These are phyloP conservation scores for Colletotrichum kahawae DNA, from an alignment of 2,329 filamentous ascomycete species.

Conservation along the genomic window DNA sequence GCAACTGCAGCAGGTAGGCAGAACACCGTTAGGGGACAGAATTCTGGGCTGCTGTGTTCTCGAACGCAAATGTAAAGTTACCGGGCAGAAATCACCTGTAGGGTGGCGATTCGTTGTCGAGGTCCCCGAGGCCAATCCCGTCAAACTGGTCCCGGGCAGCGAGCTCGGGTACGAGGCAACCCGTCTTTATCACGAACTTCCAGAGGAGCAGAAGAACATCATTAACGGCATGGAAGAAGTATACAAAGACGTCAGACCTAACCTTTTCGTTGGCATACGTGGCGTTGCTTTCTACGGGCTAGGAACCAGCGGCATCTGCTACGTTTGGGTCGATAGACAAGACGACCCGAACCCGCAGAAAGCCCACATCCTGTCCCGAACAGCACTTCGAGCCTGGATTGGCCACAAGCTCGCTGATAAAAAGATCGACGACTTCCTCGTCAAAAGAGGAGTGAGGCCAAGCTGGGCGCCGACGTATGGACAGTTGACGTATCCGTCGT, in stretches of 20 bases:
- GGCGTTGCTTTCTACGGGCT: neutral
- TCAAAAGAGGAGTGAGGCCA: neutral
- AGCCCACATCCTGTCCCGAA: neutral
- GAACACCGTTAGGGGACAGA: neutral
- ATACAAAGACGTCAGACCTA: neutral
- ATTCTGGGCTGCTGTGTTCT: neutral
- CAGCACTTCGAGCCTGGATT: neutral
- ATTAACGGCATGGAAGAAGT: neutral
- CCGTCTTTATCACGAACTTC: neutral
- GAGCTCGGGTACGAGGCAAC: neutral
- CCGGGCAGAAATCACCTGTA: neutral
- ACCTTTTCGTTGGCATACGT: neutral
- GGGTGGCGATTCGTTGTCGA: neutral
- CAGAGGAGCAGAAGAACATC: neutral
- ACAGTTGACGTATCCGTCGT: neutral
- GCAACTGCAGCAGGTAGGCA: neutral
- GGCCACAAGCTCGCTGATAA: neutral
- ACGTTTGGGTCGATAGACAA: neutral
- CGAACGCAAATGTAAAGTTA: neutral
- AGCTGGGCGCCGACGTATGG: neutral
- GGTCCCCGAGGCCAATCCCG: neutral
- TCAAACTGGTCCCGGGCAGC: neutral
- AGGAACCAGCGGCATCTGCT: neutral
- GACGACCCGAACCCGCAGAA: neutral
- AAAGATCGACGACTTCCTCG: neutral